Base-by-base conservation (phyloP, 495 filamentous ascomycete genomes). In the Sporormia fimetaria region DNA sequence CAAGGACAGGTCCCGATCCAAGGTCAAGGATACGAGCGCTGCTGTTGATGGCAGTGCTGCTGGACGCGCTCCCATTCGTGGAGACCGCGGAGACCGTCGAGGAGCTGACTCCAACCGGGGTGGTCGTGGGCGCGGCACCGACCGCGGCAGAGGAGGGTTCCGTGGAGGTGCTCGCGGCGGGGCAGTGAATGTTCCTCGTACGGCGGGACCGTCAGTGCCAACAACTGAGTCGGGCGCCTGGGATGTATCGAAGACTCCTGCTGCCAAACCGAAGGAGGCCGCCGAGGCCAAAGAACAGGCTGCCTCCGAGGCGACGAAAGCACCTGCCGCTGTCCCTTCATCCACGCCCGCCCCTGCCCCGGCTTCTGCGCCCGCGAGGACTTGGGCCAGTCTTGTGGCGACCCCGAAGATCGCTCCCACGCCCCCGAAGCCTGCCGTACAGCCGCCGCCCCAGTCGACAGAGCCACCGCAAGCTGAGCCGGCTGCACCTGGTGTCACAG, bases 1-100 rank as follows among this genome's bases (percentile, higher is more conserved):
- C 57, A 83, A 86, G 63, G 83, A 90, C 57, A 70, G 83, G 48
- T 70, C 75, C 51, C 79, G 78, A 47, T 74, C 88, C 36, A 99
- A 94, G 70, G 65, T 71, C 42, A 87, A 93, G 67, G 81, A 90
- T 40, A 57, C 70, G 30, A 39, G 49, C 24, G 47, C 42, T 24
- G 54, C 67, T 10, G 62, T 71, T 23, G 68, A 65, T 36, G 67
- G 33, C 27, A 22, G 74, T 38, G 66, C 69, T 12, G 59, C n/a
- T n/a, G n/a, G n/a, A n/a, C n/a, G n/a, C n/a, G n/a, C 68, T 47
- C 67, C 66, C 47, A 64, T 72, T 48, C 85, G 87, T 26, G 60
- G 66, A 52, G 68, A 71, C 48, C 72, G 78, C 60, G 63, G 65
- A 33, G 74, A 75, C 40, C 80, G 83, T 55, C 76, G 84, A 57